Conservation (phyloP, 495 filamentous ascomycete species). For the Astrothelium macrocarpum region DNA sequence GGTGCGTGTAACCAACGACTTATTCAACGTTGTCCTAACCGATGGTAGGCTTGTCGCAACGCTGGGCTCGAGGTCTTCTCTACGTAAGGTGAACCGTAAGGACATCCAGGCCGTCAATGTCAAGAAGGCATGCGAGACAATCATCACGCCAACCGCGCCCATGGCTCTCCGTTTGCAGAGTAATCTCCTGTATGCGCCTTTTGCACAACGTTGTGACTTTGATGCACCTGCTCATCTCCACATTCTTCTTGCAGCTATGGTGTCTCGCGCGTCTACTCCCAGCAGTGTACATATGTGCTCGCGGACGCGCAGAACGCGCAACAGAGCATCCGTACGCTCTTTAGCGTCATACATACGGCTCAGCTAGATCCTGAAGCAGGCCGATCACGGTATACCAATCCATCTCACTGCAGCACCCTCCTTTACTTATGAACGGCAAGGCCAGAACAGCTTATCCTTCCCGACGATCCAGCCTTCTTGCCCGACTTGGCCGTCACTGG, state of each 20-base stretch:
- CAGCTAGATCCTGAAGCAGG: constrained; percentile 63
- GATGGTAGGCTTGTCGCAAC: constrained; percentile 80
- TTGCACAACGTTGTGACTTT: neutral
- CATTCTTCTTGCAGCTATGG: constrained; percentile 49
- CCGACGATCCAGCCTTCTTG: constrained; percentile 80
- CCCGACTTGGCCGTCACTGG: constrained; percentile 53
- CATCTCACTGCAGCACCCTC: neutral
- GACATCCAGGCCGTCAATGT: constrained; percentile 84
- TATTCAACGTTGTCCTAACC: neutral
- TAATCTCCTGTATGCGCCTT: constrained; percentile 55
- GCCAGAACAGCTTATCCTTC: constrained; percentile 65
- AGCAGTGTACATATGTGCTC: constrained; percentile 81
- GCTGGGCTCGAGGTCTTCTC: constrained; percentile 62
- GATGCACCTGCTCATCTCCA: neutral
- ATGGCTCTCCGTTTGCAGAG: constrained; percentile 90
- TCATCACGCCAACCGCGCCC: constrained; percentile 73
- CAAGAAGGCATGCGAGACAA: constrained; percentile 73
- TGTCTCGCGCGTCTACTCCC: constrained; percentile 69
- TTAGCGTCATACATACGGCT: constrained; percentile 44
- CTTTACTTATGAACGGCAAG: constrained; percentile 35
- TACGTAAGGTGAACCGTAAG: constrained; percentile 70
- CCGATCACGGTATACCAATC: constrained; percentile 52
- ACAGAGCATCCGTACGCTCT: constrained; percentile 55
- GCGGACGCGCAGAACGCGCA: constrained; percentile 70
- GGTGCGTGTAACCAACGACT: constrained; percentile 45